Evolutionary conservation across 1,284 basidiomycete genomes (phyloP).

Genomic region (Meripilus lineatus): DNA sequence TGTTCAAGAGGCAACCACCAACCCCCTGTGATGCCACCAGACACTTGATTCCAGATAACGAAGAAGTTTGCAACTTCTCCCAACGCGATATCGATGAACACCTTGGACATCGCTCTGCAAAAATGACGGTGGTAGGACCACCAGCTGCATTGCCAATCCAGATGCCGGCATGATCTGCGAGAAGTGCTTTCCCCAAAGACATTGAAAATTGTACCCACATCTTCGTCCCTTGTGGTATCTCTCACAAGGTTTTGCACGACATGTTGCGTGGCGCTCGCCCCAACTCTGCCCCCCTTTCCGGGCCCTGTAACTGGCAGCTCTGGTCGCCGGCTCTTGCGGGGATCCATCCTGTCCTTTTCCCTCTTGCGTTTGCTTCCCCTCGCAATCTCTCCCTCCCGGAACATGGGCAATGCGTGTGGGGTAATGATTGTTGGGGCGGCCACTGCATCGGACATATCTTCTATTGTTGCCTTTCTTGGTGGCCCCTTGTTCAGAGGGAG

Average conservation of each 20-base stretch:
- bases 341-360: slow-evolving; percentile 85
- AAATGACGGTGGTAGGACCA: too few relatives aligned
- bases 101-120: too few relatives aligned
- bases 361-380: slow-evolving; percentile 79
- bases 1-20: slow-evolving; percentile 17
- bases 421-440: slow-evolving; percentile 84
- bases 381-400: slow-evolving; percentile 73
- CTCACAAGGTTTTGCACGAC: slow-evolving; percentile 91
- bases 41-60: too few relatives aligned
- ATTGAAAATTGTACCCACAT: slow-evolving; percentile 61
- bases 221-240: slow-evolving; percentile 85
- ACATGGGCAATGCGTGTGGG: slow-evolving; percentile 87
- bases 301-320: slow-evolving; percentile 90
- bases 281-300: slow-evolving; percentile 90
- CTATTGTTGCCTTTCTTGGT: slow-evolving; percentile 66
- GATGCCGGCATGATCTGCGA: neutral
- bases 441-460: slow-evolving; percentile 81
- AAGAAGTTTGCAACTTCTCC: too few relatives aligned
- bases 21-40: slow-evolving; percentile 12
- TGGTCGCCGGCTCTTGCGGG: slow-evolving; percentile 85
- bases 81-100: too few relatives aligned
- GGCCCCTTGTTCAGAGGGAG: slow-evolving; percentile 77
- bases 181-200: slow-evolving; percentile 3
- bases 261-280: slow-evolving; percentile 92
- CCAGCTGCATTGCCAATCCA: too few relatives aligned